These are phyloP conservation scores for Gracilaria domingensis DNA, from an alignment of 23 red algal genomes.

Conservation along the genomic window DNA sequence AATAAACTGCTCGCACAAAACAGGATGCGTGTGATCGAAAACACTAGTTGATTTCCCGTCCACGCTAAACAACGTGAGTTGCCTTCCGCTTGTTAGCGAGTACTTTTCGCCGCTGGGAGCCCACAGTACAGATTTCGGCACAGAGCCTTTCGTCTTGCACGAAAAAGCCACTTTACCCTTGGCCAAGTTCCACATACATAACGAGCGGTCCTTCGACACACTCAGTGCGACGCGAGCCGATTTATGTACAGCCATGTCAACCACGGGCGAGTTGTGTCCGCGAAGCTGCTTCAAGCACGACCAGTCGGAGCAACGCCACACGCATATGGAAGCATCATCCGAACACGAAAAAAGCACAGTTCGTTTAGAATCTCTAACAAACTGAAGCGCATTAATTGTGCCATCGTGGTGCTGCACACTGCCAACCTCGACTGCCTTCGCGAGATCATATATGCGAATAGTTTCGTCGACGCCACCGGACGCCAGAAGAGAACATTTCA, in stretches of 20 bases:
- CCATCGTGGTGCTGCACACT: slow-evolving; percentile 47
- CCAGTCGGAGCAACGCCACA: slow-evolving; percentile 71
- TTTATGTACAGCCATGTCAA: slow-evolving; percentile 68
- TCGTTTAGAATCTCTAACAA: slow-evolving; percentile 41
- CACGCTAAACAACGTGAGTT: slow-evolving; percentile 40
- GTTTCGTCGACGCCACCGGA: slow-evolving; percentile 63
- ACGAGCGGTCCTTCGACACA: slow-evolving; percentile 61
- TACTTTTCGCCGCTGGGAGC: slow-evolving; percentile 47
- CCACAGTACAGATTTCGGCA: slow-evolving; percentile 63
- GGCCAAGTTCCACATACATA: slow-evolving; percentile 76
- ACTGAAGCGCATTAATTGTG: slow-evolving; percentile 55
- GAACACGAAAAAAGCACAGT: slow-evolving; percentile 55
- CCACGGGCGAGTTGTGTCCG: slow-evolving; percentile 53
- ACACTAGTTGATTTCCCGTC: slow-evolving; percentile 21
- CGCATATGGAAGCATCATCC: slow-evolving; percentile 59
- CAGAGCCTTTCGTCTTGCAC: slow-evolving; percentile 60
- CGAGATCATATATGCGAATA: slow-evolving; percentile 68
- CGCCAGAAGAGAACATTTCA: slow-evolving; percentile 38
- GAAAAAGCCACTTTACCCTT: slow-evolving; percentile 72
- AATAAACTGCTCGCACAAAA: slow-evolving; percentile 63
- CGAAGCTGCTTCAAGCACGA: slow-evolving; percentile 48
- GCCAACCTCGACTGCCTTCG: slow-evolving; percentile 33
- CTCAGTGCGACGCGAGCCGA: slow-evolving; percentile 57
- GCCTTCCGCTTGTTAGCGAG: slow-evolving; percentile 34
- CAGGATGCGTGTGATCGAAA: slow-evolving; percentile 35